Conservation (phyloP, 225 moss, liverwort and hornwort genomes). For the Pseudisothecium myosuroides region DNA sequence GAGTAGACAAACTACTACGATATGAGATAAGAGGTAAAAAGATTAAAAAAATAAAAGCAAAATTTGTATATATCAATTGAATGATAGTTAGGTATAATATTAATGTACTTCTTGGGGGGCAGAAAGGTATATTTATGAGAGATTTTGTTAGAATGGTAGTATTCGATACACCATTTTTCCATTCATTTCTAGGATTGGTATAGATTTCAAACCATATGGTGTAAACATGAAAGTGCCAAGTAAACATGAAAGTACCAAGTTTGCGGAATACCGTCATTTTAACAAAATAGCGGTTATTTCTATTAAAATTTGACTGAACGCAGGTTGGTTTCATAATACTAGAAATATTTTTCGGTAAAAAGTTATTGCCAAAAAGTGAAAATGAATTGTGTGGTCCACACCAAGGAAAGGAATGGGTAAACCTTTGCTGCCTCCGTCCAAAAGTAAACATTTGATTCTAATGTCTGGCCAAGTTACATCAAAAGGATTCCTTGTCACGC, state of each 20-base stretch:
- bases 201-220: no score
- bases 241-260: no score
- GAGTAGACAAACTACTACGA: neutral
- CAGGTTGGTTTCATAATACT: neutral
- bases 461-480: neutral
- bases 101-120: no score
- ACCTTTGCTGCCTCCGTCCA: neutral
- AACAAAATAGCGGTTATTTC: no score
- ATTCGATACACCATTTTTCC: no score
- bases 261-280: no score
- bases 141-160: no score
- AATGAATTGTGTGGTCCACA: neutral
- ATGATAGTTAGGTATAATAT: neutral
- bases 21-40: neutral
- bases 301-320: rapidly evolving
- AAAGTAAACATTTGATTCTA: neutral
- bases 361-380: neutral
- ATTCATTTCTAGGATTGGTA: no score
- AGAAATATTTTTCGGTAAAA: no score
- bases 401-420: neutral
- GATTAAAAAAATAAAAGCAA: neutral
- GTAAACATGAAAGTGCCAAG: no score
- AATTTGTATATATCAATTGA: neutral
- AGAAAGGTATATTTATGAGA: neutral
- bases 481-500: neutral